Evolutionary conservation across 345 rosid species (phyloP), one percentile per base, ranked within the genome.

Genomic region (Raphanus raphanistrum): DNA sequence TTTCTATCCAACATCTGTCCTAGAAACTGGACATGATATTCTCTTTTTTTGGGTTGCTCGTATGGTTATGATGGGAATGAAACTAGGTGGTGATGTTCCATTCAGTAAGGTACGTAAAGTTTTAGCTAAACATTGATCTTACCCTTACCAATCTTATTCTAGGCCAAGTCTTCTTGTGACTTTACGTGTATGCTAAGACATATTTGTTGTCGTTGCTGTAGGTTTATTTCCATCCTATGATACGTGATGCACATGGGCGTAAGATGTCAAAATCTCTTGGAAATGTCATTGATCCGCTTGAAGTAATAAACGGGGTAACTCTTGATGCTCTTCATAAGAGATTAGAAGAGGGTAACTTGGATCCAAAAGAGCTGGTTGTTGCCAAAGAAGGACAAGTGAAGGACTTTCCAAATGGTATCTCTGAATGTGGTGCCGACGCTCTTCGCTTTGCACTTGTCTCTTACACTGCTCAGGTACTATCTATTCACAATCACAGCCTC

Each of bases 341-440:
- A 78, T 83, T 95, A 65, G 96, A 88, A 71, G 89, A 74, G 79
- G 90, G 99, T 72, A 95, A 92, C 76, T 75, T 95, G 89, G 98
- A 92, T 80, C 85, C 81, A 25, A 88, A 80, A 27, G 93, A 91
- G 78, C 73, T 92, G 25, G 79, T 54, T 57, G 72, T 80, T 72
- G 98, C 99, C 8, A 95, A 90, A 85, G 87, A 71, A 32, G 99
- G 97, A 58, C 98, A 90, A 80, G 79, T 67, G 78, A 88, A 83
- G 73, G 98, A 95, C 68, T 95, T 88, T 61, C 97, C 98, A 50
- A 79, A 85, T 87, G 99, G 99, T 74, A 92, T 95, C 27, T 67
- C 97, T 75, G 97, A 95, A 87, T 95, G 99, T 82, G 99, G 99
- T 38, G 87, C 99, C 8, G 99, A 95, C 71, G 98, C 98, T 73